Evolutionary conservation across 371 early-diverging fungal genomes (phyloP), one percentile per base, ranked within the genome.

Genomic region (Phascolomyces articulosus): DNA sequence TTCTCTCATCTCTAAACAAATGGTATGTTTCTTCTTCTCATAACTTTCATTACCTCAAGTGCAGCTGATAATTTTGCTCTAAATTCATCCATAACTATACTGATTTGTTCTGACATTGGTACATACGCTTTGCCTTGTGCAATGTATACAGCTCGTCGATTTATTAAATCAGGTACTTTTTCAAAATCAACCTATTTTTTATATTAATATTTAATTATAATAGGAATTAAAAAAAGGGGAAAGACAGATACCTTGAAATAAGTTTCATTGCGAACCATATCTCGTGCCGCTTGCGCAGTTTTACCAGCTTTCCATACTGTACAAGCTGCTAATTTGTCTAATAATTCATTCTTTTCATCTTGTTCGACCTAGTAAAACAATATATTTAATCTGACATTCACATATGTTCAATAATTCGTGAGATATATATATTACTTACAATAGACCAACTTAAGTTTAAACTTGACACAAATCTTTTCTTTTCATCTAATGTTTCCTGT

Each of bases 91-190:
- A 93, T 76, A 16, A 96, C 87, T 58, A 98, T 77, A 26, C 87
- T 79, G 15, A 89, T 69, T 47, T 90, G 88, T 41, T 96, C 93
- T 11, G 70, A 62, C 72, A 86, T 82, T 2, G 95, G 93, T 1
- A 98, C 93, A 77, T 87, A 96, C 0, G 97, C 99, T 53, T 82
- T 83, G 21, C 99, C 99, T 20, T 64, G 72, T 26, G 79, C 74
- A 51, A 98, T 28, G 40, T 92, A 87, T 1, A 95, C 95, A 24
- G 82, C 75, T 20, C 96, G 85, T 7, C 80, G 71, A 16, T 75
- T 67, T 3, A 98, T 91, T 44, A 98, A 75, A 29, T 89, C 90
- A 15, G 87, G 77, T 13, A 95, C 97, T 34, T 88, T 86, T 73
- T 94, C 93, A 73, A 96, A 98, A 61, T 92, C 91, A 0, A 96